Percentiles rank a stretch among this genome's conserved stretches.
phyloP scores from a whole-genome alignment of 345 rosid species.

The Acer campestre region DNA sequence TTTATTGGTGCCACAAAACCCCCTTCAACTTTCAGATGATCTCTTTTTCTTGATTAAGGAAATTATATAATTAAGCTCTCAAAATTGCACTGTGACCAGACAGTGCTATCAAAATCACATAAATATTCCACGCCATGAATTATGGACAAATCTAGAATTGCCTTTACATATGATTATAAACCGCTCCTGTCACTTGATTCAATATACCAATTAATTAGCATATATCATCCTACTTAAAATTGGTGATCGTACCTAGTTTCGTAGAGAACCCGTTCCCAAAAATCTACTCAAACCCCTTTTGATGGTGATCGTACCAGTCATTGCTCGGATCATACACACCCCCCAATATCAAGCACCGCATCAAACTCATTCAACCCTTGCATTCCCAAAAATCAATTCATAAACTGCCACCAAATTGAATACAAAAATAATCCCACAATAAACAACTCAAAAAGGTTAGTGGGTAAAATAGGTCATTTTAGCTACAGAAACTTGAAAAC shows the following conservation, averaged over 20 bases:
- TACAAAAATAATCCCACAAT: constrained; percentile 1
- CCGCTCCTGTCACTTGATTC: no score
- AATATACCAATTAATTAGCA: no score
- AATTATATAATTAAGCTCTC: no score
- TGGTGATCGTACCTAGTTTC: constrained; percentile 94
- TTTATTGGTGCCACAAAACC: no score
- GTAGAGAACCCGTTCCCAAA: constrained; percentile 86
- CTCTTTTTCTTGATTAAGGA: no score
- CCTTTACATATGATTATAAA: no score
- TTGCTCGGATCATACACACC: constrained; percentile 5
- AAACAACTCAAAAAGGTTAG: neutral
- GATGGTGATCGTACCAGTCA: constrained; percentile 90
- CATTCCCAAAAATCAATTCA: constrained; percentile 25
- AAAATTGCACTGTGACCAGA: no score
- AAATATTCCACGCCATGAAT: no score
- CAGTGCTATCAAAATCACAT: no score
- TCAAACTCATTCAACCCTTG: constrained; percentile 83
- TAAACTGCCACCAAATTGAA: neutral
- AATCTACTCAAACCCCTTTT: constrained; percentile 82
- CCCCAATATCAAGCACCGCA: constrained; percentile 95
- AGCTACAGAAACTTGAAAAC: neutral
- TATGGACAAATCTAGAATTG: no score
- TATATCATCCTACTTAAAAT: constrained; percentile 48
- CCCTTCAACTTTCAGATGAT: no score
- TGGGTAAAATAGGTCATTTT: neutral